phyloP scores from a whole-genome alignment of 2,329 filamentous ascomycete species.

The Cytospora schulzeri region DNA sequence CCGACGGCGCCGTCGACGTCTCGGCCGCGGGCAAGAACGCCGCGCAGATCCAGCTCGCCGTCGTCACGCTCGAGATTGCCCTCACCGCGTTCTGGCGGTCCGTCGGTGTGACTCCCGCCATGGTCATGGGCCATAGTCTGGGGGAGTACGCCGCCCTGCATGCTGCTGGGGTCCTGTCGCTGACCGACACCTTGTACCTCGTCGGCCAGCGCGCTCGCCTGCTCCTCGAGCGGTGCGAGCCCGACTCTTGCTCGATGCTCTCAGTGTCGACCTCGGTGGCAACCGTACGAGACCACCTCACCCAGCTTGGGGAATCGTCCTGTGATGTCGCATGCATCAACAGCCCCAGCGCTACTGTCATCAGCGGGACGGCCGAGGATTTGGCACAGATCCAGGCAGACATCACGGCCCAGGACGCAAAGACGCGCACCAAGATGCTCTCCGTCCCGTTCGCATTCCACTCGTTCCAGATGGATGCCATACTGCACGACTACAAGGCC shows the following conservation, averaged over 20 bases:
- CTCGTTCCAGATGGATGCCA: slow-evolving; percentile 1
- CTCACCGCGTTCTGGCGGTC: not conserved
- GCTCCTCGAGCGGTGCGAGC: slow-evolving; percentile 54
- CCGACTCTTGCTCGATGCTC: slow-evolving; percentile 62
- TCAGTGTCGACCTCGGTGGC: slow-evolving; percentile 47
- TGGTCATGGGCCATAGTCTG: slow-evolving; percentile 64
- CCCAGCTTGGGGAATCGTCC: not conserved
- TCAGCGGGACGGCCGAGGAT: too few relatives aligned
- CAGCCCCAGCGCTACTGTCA: not conserved
- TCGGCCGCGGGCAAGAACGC: not conserved
- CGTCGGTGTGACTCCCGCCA: slow-evolving; percentile 37
- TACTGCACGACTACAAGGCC: not conserved
- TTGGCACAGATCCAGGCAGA: too few relatives aligned
- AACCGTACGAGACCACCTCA: slow-evolving; percentile 41
- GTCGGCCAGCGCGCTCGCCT: slow-evolving; percentile 59
- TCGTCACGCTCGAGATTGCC: not conserved
- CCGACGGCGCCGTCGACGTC: not conserved
- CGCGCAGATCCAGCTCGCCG: not conserved
- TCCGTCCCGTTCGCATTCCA: slow-evolving; percentile 11
- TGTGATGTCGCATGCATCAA: slow-evolving; percentile 12
- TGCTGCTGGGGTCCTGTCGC: slow-evolving; percentile 60
- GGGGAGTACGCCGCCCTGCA: slow-evolving; percentile 73
- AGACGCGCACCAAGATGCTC: not conserved
- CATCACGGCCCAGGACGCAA: too few relatives aligned
- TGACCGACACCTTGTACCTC: slow-evolving; percentile 59